phyloP scores from a whole-genome alignment of 768 basidiomycete genomes.

The Paxillus ammoniavirescens region DNA sequence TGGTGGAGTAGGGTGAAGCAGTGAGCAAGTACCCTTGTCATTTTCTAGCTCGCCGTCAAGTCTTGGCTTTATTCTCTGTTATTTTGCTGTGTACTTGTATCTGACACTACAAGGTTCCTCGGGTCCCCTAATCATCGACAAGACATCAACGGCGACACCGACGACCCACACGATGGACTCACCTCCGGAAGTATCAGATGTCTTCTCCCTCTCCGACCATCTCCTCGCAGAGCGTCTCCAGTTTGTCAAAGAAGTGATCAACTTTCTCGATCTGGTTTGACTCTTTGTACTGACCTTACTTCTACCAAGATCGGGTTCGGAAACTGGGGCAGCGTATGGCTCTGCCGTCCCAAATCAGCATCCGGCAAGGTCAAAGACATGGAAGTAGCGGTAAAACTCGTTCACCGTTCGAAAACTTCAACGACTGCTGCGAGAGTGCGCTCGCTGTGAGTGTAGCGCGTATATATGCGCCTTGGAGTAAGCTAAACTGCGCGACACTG shows the following conservation, averaged over 20 bases:
- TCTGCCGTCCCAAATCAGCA: slow-evolving; percentile 61
- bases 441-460: slow-evolving; percentile 61
- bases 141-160: not conserved
- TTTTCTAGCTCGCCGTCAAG: not conserved
- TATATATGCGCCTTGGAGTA: not conserved
- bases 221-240: slow-evolving; percentile 66
- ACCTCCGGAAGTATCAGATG: slow-evolving; percentile 41
- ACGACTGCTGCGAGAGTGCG: slow-evolving; percentile 88
- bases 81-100: slow-evolving; percentile 26
- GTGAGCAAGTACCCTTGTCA: slow-evolving; percentile 4
- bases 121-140: not conserved
- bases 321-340: slow-evolving; percentile 93
- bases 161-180: slow-evolving; percentile 21
- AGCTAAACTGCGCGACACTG: not conserved
- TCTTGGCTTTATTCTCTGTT: not conserved
- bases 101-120: not conserved
- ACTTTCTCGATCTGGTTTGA: not conserved
- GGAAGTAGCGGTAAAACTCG: slow-evolving; percentile 89
- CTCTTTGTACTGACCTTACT: slow-evolving; percentile 1
- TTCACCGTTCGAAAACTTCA: slow-evolving; percentile 76
- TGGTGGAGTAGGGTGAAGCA: slow-evolving; percentile 7
- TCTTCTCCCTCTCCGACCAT: slow-evolving; percentile 75
- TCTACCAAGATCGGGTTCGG: slow-evolving; percentile 76
- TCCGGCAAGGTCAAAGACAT: slow-evolving; percentile 40
- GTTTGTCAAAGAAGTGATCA: slow-evolving; percentile 71